Percentiles rank a stretch among this genome's conserved stretches.
phyloP scores from a whole-genome alignment of 441 rosid genomes.

The Erodium texanum region DNA sequence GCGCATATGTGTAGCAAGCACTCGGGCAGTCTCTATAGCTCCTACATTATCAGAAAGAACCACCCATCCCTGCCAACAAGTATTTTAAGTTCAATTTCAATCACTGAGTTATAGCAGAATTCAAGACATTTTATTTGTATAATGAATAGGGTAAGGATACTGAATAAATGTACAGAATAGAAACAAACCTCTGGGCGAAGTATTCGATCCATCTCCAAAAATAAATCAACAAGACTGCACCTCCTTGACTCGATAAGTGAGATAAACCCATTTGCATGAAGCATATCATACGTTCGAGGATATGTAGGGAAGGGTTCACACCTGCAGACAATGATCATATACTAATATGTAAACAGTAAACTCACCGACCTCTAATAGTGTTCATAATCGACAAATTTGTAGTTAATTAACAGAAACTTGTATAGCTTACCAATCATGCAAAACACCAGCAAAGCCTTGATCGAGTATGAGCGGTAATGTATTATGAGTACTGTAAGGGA shows the following conservation, averaged over 20 bases:
- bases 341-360: background rate
- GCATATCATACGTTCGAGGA: slow-evolving; percentile 93
- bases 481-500: slow-evolving; percentile 23
- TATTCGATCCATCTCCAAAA: slow-evolving; percentile 91
- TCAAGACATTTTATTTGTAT: background rate
- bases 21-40: slow-evolving; percentile 71
- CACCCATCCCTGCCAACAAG: slow-evolving; percentile 90
- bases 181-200: slow-evolving; percentile 78
- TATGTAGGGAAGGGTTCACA: slow-evolving; percentile 98
- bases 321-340: slow-evolving; percentile 40
- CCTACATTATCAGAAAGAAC: slow-evolving; percentile 65
- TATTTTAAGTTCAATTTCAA: too few relatives aligned
- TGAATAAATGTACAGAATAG: slow-evolving; percentile 1
- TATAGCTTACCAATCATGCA: slow-evolving; percentile 82
- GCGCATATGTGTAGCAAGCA: slow-evolving; percentile 59
- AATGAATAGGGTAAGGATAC: background rate
- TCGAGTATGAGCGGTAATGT: slow-evolving; percentile 88
- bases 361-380: background rate
- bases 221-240: slow-evolving; percentile 65
- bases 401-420: slow-evolving; percentile 1
- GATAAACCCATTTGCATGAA: slow-evolving; percentile 84
- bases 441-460: slow-evolving; percentile 78
- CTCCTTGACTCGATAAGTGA: slow-evolving; percentile 53
- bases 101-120: background rate
- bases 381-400: background rate